These are phyloP conservation scores for Ambrosiella beaveri DNA, from an alignment of 2,329 filamentous ascomycete genomes.

Conservation along the genomic window DNA sequence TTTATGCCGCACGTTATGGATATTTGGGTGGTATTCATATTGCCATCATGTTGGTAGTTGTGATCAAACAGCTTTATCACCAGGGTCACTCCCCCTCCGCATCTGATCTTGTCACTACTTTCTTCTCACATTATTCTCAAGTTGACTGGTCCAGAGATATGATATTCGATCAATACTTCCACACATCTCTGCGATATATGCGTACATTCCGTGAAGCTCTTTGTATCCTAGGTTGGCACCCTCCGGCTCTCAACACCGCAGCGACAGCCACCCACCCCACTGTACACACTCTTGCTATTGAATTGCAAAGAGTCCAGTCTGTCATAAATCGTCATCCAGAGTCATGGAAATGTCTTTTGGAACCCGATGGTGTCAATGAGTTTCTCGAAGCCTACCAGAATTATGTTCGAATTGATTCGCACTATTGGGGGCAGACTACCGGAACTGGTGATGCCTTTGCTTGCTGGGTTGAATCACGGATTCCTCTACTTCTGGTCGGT, in stretches of 20 bases:
- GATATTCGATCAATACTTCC: conserved; percentile 44
- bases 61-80: conserved; percentile 37
- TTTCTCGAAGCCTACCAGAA: conserved; percentile 24
- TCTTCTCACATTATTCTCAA: conserved; percentile 44
- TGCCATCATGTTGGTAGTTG: conserved; percentile 39
- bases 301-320: conserved; percentile 30
- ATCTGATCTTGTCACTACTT: conserved; percentile 36
- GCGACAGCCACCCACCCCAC: conserved; percentile 36
- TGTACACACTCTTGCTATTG: conserved; percentile 30
- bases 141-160: conserved; percentile 40
- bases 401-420: conserved; percentile 43
- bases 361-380: conserved; percentile 17
- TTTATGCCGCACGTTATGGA: conserved; percentile 49
- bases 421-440: conserved; percentile 46
- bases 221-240: conserved; percentile 44
- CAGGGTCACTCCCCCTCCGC: conserved; percentile 24
- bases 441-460: conserved; percentile 37
- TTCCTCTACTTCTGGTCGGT: conserved; percentile 40
- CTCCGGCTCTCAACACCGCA: conserved; percentile 43
- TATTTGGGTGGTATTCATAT: conserved; percentile 50
- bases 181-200: conserved; percentile 32
- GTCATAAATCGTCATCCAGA: conserved; percentile 22
- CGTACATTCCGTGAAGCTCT: conserved; percentile 42
- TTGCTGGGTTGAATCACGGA: conserved; percentile 47
- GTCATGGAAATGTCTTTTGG: conserved; percentile 29